Conservation (phyloP, 768 basidiomycete genomes). For the Rhizopogon rudus region DNA sequence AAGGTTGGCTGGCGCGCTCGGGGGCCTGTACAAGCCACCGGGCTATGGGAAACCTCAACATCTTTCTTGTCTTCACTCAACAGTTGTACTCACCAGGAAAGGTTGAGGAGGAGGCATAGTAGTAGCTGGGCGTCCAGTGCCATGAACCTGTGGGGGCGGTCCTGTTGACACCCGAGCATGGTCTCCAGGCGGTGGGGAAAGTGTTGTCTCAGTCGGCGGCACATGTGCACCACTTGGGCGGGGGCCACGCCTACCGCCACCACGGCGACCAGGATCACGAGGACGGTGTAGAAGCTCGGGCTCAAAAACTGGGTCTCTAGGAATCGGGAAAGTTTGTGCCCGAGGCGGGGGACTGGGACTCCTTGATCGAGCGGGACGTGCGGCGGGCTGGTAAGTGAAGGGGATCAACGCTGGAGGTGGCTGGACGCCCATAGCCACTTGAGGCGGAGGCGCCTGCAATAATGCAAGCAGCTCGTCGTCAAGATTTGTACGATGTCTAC, state of each 20-base stretch:
- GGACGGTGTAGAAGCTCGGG: slow-evolving; percentile 14
- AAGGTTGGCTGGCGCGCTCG: slow-evolving; percentile 18
- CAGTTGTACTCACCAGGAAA: slow-evolving; percentile 10
- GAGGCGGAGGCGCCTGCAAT: slow-evolving; percentile 40
- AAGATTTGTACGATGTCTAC: slow-evolving; percentile 44
- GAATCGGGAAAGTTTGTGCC: slow-evolving; percentile 23
- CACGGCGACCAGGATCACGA: neutral
- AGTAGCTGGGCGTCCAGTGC: slow-evolving; percentile 8
- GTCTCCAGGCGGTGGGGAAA: neutral
- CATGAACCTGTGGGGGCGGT: too few relatives aligned
- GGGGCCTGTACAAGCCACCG: slow-evolving; percentile 5
- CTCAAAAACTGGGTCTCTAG: slow-evolving; percentile 14
- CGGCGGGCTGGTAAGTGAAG: slow-evolving; percentile 49
- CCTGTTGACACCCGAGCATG: neutral
- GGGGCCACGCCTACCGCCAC: neutral
- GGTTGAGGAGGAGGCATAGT: slow-evolving; percentile 17
- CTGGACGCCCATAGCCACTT: slow-evolving; percentile 35
- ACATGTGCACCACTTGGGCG: neutral
- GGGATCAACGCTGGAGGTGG: slow-evolving; percentile 50
- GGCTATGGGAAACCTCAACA: neutral
- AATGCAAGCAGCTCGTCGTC: slow-evolving; percentile 59
- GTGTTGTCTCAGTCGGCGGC: neutral
- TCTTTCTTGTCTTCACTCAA: neutral
- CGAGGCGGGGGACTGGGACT: slow-evolving; percentile 35
- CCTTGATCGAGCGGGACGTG: slow-evolving; percentile 32